Evolutionary conservation across 169 alveolate species (phyloP).

Genomic region (Sarcocystis neurona): DNA sequence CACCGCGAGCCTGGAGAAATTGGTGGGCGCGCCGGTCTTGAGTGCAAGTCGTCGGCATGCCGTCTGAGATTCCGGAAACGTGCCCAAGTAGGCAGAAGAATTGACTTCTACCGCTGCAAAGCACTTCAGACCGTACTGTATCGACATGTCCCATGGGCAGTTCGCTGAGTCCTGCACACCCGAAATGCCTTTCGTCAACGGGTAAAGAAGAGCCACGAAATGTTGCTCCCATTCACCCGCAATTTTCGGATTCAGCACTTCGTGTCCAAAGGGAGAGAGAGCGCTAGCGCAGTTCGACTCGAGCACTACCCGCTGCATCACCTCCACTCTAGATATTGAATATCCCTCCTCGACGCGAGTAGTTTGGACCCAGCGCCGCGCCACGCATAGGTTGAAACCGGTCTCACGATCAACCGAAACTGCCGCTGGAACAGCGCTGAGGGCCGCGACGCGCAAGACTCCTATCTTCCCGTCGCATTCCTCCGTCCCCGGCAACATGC

Average conservation of each 20-base stretch:
- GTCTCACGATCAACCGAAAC: background rate
- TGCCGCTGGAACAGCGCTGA: background rate
- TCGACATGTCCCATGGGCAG: background rate
- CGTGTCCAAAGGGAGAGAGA: background rate
- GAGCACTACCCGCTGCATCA: background rate
- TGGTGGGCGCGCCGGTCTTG: background rate
- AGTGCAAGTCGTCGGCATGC: background rate
- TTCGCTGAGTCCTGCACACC: background rate
- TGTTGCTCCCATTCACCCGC: slow-evolving; percentile 25
- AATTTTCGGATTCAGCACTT: background rate
- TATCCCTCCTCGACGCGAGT: background rate
- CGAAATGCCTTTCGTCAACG: background rate
- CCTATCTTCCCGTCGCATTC: background rate
- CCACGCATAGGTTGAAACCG: slow-evolving; percentile 24
- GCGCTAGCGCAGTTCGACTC: slow-evolving; percentile 13
- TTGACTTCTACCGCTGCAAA: background rate
- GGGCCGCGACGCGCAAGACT: background rate
- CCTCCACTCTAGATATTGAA: background rate
- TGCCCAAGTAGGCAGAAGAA: background rate
- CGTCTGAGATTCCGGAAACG: background rate
- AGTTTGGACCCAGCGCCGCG: background rate
- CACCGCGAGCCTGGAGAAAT: slow-evolving; percentile 24
- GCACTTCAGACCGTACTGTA: slow-evolving; percentile 36
- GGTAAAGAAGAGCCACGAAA: background rate
- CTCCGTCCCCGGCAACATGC: background rate